Evolutionary conservation across 139 green algal species (phyloP), one percentile per base, ranked within the genome.

Genomic region (Eudorina sp.): DNA sequence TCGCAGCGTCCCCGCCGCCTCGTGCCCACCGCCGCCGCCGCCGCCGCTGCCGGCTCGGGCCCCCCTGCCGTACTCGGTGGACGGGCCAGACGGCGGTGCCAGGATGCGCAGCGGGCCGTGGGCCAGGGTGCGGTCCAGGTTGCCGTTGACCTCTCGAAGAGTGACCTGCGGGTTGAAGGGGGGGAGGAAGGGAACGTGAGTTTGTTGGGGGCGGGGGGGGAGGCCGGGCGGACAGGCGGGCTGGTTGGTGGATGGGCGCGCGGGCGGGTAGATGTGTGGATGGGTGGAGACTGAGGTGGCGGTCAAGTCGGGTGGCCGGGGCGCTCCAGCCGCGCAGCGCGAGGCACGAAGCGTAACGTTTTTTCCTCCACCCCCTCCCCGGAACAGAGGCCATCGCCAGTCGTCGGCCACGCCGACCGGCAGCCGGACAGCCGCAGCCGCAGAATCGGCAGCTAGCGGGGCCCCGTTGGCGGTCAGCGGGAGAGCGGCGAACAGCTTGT

Each of bases 141-240:
- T 40, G 4, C 58, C 79, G 60, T 55, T 85, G 29, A 85, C 16
- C 43, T 85, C 79, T 0, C 79, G 79, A 13, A 85, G 41, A 34
- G 64, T 53, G 29, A 85, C 79, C 79, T 85, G 53, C 29, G 45
- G 2, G 46, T 41, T 23, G 19, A 11, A 34, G 11, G 34, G 34
- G 36, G 69, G 19, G 18, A 41, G 11, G 69, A 16, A 51, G 7
- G n/a, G 36, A 48, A 77, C 9, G 40, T 38, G 36, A 36, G 9
- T n/a, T 29, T 1, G 69, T 48, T 29, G 18, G 69, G 6, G 69
- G 40, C 21, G 34, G 69, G 34, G 69, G 4, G 34, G 4, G 40
- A 51, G 34, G 16, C 34, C 36, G 6, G 34, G n/a, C 29, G 34
- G 64, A 34, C 34, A 74, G 64, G n/a, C 18, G 3, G 64, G 16